These are phyloP conservation scores for Annona squamosa DNA, from an alignment of 164 flowering plant genomes.

Conservation along the genomic window DNA sequence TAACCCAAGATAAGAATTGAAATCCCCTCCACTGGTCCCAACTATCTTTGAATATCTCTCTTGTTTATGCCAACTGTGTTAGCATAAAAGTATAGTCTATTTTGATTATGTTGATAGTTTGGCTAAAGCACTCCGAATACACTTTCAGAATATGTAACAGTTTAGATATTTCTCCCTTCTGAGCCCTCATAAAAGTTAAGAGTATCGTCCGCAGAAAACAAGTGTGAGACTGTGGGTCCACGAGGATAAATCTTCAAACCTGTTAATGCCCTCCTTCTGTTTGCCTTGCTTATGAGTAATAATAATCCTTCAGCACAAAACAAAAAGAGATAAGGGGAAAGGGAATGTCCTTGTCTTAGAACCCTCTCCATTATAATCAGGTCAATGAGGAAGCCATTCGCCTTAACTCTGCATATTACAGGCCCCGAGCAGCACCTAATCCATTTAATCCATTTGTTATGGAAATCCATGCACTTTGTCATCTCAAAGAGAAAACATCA, in stretches of 20 bases:
- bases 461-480: too few relatives aligned
- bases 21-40: not conserved
- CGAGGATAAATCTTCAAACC: not conserved
- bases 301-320: not conserved
- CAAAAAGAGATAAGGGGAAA: not conserved
- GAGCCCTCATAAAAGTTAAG: not conserved
- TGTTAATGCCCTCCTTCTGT: not conserved
- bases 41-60: not conserved
- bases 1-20: not conserved
- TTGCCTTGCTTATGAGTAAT: not conserved
- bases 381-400: too few relatives aligned
- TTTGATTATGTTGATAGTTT: not conserved
- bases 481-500: too few relatives aligned
- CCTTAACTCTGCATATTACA: too few relatives aligned
- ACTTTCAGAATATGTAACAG: not conserved
- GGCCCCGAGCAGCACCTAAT: too few relatives aligned
- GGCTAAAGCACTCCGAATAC: not conserved
- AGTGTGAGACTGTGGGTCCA: not conserved
- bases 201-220: not conserved
- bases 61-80: not conserved
- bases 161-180: not conserved
- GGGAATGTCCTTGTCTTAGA: too few relatives aligned
- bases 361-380: too few relatives aligned
- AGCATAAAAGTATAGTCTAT: not conserved
- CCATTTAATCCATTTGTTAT: too few relatives aligned